Percentiles rank a stretch among this genome's conserved stretches.
These are phyloP conservation scores for Boeremia lycopersici DNA, from an alignment of 2,329 filamentous ascomycete genomes.

Conservation along the genomic window DNA sequence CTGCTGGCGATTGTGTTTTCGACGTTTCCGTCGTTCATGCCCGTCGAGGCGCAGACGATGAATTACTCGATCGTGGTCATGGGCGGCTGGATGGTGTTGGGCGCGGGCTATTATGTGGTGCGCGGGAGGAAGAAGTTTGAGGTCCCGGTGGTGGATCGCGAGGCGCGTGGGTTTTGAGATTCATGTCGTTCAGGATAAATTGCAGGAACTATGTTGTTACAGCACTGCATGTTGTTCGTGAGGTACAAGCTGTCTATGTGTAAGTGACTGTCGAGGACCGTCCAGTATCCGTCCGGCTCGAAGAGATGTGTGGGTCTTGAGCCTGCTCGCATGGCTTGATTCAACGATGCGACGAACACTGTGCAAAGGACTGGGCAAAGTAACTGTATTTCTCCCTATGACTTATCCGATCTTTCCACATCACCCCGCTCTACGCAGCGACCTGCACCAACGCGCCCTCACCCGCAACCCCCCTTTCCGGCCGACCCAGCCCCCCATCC, in stretches of 20 bases:
- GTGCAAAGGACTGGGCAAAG: no score
- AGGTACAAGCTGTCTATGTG: no score
- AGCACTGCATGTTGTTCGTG: no score
- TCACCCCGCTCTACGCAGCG: neutral
- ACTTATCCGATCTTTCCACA: neutral
- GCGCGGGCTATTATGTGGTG: constrained; percentile 44
- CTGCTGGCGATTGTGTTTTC: constrained; percentile 54
- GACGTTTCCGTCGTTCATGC: constrained; percentile 51
- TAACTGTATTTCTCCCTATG: no score
- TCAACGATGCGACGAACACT: no score
- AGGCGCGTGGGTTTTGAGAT: constrained; percentile 19
- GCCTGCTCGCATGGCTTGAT: no score
- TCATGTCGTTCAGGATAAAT: no score
- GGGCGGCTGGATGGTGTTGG: constrained; percentile 48
- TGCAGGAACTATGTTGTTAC: no score
- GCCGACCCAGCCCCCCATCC: neutral
- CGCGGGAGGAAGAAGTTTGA: constrained; percentile 33
- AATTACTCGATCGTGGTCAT: constrained; percentile 56
- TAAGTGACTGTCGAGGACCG: no score
- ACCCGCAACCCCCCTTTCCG: neutral
- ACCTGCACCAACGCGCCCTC: neutral
- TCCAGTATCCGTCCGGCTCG: no score
- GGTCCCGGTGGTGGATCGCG: constrained; percentile 29
- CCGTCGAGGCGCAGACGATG: constrained; percentile 53
- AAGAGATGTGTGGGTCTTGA: no score